Evolutionary conservation across 352 stramenopile genomes (phyloP).

Genomic region (Globisporangium echinulatum): DNA sequence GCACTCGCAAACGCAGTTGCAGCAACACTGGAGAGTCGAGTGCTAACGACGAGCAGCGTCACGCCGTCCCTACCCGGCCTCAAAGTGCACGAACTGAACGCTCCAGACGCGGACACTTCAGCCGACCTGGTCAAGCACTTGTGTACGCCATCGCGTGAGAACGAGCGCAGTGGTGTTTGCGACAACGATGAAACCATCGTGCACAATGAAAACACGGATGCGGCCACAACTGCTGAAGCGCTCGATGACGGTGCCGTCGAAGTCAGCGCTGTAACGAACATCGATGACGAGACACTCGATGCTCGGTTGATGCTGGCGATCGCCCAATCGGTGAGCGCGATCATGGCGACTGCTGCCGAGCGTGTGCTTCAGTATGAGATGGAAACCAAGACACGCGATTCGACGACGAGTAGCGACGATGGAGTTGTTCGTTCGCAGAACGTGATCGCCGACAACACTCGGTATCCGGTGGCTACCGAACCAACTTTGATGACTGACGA

Average conservation of each 20-base stretch:
- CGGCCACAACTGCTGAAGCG: not conserved
- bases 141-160: not conserved
- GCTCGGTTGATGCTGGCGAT: conserved; percentile 12
- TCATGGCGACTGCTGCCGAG: conserved; percentile 18
- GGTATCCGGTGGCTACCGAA: not conserved
- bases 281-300: not conserved
- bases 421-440: not conserved
- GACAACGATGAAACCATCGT: too few species aligned
- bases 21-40: not conserved
- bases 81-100: not conserved
- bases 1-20: not conserved
- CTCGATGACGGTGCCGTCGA: not conserved
- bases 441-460: not conserved
- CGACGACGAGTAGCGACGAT: not conserved
- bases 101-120: not conserved
- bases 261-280: not conserved
- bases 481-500: not conserved
- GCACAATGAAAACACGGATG: too few species aligned
- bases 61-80: not conserved
- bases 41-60: not conserved
- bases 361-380: not conserved
- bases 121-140: not conserved
- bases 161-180: not conserved
- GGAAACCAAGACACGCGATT: not conserved
- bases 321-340: conserved; percentile 15